Conservation (phyloP, 331 rosid species). For the Rhamnella rubrinervis region DNA sequence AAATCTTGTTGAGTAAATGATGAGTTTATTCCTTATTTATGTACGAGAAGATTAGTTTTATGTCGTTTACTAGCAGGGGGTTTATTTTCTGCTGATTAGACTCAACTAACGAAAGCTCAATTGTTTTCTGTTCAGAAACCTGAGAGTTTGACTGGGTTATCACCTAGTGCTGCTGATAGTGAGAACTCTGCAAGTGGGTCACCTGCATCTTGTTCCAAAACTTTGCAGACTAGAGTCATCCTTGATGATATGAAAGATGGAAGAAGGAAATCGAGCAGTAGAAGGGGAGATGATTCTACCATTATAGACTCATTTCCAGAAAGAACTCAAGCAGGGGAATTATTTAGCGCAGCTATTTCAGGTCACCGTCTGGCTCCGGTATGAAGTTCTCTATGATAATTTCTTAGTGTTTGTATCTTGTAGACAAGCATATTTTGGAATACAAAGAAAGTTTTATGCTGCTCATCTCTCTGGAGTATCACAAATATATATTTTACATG, state of each 20-base stretch:
- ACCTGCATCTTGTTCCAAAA: constrained; percentile 59
- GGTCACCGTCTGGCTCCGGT: constrained; percentile 60
- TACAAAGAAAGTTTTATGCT: background rate
- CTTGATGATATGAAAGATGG: constrained; percentile 58
- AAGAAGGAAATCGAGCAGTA: constrained; percentile 61
- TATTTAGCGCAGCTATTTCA: constrained; percentile 56
- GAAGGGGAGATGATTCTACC: constrained; percentile 55
- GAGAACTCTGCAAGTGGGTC: constrained; percentile 63
- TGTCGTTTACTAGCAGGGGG: background rate
- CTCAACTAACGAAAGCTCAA: constrained; percentile 7
- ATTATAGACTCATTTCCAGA: constrained; percentile 51
- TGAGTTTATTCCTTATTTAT: constrained; percentile 3
- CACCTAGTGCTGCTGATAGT: constrained; percentile 51
- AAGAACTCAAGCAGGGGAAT: constrained; percentile 84
- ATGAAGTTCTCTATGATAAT: constrained; percentile 27
- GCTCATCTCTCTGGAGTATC: background rate
- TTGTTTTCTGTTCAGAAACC: constrained; percentile 59
- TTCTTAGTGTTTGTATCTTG: background rate
- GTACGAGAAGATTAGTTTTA: background rate
- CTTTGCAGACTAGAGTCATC: constrained; percentile 41
- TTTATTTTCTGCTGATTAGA: background rate
- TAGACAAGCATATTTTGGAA: background rate
- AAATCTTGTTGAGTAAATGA: no score
- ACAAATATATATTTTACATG: background rate
- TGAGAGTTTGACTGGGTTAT: constrained; percentile 48